Evolutionary conservation across 2,329 filamentous ascomycete species (phyloP).

Genomic region (Diaporthe capsici): DNA sequence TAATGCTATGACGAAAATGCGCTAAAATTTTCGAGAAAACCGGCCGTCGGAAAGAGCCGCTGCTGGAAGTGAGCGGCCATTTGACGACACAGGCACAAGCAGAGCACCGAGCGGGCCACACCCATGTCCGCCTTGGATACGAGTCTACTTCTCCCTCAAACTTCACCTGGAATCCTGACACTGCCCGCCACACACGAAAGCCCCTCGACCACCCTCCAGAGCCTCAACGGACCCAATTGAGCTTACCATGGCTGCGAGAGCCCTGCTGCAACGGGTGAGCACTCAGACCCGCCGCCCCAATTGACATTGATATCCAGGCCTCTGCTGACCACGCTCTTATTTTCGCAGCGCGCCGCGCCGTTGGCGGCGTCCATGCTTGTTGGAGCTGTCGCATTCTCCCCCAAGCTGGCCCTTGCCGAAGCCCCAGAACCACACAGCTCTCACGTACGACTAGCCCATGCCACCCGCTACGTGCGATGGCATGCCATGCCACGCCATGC

Average conservation of each 20-base stretch:
- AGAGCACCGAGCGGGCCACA: slow-evolving; percentile 17
- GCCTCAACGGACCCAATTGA: slow-evolving; percentile 58
- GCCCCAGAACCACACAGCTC: slow-evolving; percentile 51
- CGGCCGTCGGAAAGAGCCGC: slow-evolving; percentile 43
- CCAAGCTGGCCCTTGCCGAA: slow-evolving; percentile 66
- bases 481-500: neutral
- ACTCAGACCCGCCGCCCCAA: slow-evolving; percentile 5
- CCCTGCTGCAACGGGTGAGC: slow-evolving; percentile 70
- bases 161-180: slow-evolving; percentile 31
- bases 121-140: slow-evolving; percentile 9
- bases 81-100: slow-evolving; percentile 24
- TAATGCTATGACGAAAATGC: slow-evolving; percentile 32
- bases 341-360: slow-evolving; percentile 65
- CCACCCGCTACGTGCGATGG: neutral
- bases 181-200: slow-evolving; percentile 29
- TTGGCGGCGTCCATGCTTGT: slow-evolving; percentile 67
- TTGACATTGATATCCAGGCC: slow-evolving; percentile 40
- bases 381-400: slow-evolving; percentile 62
- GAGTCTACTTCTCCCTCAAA: slow-evolving; percentile 27
- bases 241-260: slow-evolving; percentile 71
- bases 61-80: slow-evolving; percentile 7
- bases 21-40: slow-evolving; percentile 40
- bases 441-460: slow-evolving; percentile 22
- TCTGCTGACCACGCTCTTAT: slow-evolving; percentile 47
- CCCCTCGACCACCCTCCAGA: slow-evolving; percentile 8